Percentiles rank a stretch among this genome's conserved stretches.
phyloP scores from a whole-genome alignment of 1,139 yeast species.

The Entelexis sorbosivorans region DNA sequence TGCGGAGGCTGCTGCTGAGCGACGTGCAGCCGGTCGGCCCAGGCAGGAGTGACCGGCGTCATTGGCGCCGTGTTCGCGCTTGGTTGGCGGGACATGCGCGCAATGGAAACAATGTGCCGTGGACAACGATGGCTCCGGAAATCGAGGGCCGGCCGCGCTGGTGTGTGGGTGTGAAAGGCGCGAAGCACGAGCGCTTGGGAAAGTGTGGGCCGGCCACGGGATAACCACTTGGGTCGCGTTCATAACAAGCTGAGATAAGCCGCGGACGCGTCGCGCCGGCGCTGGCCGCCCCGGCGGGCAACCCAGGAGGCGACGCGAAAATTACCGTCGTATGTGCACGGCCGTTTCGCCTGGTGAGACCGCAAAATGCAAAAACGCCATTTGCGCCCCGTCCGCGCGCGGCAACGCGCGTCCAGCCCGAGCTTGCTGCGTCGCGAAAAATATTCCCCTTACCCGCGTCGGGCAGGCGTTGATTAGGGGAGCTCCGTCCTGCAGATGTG shows the following conservation, averaged over 20 bases:
- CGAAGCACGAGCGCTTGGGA: neutral
- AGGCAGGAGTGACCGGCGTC: constrained; percentile 20
- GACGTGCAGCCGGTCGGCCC: constrained; percentile 14
- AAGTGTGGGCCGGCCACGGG: constrained; percentile 1
- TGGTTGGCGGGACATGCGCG: constrained; percentile 17
- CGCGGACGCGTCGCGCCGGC: constrained; percentile 4
- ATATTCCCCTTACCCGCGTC: neutral
- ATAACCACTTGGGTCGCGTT: constrained; percentile 3
- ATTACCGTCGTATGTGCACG: too few species aligned
- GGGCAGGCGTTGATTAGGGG: neutral
- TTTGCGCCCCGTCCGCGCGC: neutral
- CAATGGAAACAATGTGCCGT: constrained; percentile 2
- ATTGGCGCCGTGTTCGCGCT: constrained; percentile 15
- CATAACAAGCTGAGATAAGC: constrained; percentile 7
- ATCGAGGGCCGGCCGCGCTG: constrained; percentile 2
- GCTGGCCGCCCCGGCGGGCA: neutral
- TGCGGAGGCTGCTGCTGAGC: constrained; percentile 5
- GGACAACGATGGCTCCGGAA: neutral
- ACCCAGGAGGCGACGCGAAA: neutral
- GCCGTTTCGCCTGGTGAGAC: too few species aligned
- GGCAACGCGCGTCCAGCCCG: neutral
- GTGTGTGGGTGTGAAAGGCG: neutral
- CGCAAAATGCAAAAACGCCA: too few species aligned
- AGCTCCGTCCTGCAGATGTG: neutral
- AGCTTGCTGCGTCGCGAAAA: neutral